Conservation (phyloP, 1,284 basidiomycete genomes). For the Meira nashicola region DNA sequence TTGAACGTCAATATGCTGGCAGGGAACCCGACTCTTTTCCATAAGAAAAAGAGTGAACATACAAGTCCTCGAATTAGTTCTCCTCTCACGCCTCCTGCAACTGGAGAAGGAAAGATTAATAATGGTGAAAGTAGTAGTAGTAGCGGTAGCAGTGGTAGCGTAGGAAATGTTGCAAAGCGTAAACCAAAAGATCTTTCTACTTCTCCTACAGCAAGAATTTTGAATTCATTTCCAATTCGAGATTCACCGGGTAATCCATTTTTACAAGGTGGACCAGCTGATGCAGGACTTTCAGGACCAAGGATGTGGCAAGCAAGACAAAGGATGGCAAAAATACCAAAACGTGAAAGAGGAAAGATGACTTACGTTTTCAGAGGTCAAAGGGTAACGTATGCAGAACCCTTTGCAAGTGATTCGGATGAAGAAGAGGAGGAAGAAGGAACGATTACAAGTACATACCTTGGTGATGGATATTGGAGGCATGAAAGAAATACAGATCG, state of each 20-base stretch:
- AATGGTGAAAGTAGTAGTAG: neutral
- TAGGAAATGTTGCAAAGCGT: neutral
- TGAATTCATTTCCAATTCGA: constrained; percentile 18
- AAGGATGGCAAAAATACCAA: constrained; percentile 22
- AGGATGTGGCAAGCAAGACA: constrained; percentile 19
- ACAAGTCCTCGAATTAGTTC: no score
- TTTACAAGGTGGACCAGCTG: constrained; percentile 46
- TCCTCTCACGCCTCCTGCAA: no score
- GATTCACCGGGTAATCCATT: constrained; percentile 47
- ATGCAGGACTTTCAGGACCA: constrained; percentile 37
- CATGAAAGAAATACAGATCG: constrained; percentile 14
- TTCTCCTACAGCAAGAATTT: neutral
- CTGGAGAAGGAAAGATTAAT: neutral
- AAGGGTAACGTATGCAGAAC: constrained; percentile 33
- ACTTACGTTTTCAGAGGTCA: constrained; percentile 43
- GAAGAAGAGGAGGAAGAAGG: constrained; percentile 19
- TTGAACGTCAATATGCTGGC: no score
- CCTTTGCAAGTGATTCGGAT: constrained; percentile 30
- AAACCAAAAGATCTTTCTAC: neutral
- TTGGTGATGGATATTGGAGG: no score
- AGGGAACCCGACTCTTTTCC: no score
- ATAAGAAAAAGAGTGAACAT: no score
- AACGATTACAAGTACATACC: neutral
- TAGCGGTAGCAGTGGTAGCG: neutral
- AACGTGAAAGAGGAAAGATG: constrained; percentile 28